These are phyloP conservation scores for Colletotrichum endophyticum DNA, from an alignment of 2,329 filamentous ascomycete genomes.

Conservation along the genomic window DNA sequence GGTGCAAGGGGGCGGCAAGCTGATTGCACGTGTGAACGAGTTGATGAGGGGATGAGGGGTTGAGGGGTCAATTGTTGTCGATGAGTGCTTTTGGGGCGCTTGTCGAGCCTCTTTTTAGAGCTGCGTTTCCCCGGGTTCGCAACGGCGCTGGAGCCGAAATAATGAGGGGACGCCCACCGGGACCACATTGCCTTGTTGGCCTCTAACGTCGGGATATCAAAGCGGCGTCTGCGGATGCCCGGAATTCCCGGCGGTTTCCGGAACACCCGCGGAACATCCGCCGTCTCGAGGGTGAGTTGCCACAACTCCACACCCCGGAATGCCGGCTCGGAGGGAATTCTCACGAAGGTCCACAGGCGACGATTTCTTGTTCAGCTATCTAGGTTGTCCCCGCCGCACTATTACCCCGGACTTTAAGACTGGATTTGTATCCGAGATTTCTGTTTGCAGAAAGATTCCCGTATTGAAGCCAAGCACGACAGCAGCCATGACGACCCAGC, in stretches of 20 bases:
- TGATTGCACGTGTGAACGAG: background rate
- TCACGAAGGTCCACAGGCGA: background rate
- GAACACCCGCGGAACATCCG: background rate
- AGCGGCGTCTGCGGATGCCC: background rate
- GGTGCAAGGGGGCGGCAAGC: background rate
- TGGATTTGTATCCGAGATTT: background rate
- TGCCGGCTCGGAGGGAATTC: background rate
- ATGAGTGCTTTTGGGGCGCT: background rate
- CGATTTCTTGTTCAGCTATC: background rate
- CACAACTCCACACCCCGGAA: slow-evolving; percentile 1
- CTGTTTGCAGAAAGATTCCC: background rate
- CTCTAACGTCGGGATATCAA: background rate
- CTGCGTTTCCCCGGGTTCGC: background rate
- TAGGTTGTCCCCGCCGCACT: background rate
- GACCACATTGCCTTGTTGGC: background rate
- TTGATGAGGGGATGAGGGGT: background rate
- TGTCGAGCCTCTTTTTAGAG: slow-evolving; percentile 7
- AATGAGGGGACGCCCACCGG: background rate
- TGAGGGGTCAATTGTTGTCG: background rate
- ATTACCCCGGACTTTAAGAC: background rate
- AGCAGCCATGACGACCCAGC: slow-evolving; percentile 16
- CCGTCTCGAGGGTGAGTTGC: background rate
- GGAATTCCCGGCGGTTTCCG: background rate
- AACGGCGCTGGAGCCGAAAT: background rate
- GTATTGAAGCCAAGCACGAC: background rate